Conservation (phyloP, 2,329 filamentous ascomycete genomes). For the Fusarium dlaminii region DNA sequence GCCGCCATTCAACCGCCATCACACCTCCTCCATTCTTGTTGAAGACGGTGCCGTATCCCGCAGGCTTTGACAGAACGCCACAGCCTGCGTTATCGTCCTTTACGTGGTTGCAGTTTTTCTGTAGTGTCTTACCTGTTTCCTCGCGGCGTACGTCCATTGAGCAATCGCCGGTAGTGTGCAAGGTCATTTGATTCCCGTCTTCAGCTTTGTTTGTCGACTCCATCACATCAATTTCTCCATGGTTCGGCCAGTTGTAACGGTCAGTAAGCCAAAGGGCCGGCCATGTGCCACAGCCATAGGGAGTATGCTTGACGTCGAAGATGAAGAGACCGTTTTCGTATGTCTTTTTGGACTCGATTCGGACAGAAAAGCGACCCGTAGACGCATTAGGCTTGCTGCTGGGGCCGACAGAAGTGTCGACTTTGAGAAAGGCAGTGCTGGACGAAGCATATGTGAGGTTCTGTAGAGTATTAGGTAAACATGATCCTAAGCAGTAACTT, state of each 20-base stretch:
- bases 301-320: constrained; percentile 72
- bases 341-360: constrained; percentile 67
- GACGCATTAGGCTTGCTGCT: constrained; percentile 59
- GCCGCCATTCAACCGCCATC: constrained; percentile 69
- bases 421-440: constrained; percentile 64
- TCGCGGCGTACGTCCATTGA: constrained; percentile 64
- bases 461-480: constrained; percentile 42
- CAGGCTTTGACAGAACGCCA: constrained; percentile 55
- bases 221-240: constrained; percentile 73
- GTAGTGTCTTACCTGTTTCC: constrained; percentile 56
- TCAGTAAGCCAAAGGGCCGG: constrained; percentile 74
- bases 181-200: constrained; percentile 66
- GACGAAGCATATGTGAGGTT: constrained; percentile 71
- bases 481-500: neutral
- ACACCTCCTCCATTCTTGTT: constrained; percentile 66
- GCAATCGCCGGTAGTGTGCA: constrained; percentile 65
- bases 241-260: constrained; percentile 66
- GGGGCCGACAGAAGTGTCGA: constrained; percentile 67
- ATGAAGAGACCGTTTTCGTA: constrained; percentile 73
- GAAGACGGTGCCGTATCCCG: constrained; percentile 61
- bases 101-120: constrained; percentile 60
- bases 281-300: constrained; percentile 72
- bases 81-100: constrained; percentile 67
- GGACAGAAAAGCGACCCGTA: constrained; percentile 70
- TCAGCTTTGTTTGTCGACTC: constrained; percentile 65